Conservation (phyloP, 192 early-diverging fungal genomes). For the Coemansia sp. region DNA sequence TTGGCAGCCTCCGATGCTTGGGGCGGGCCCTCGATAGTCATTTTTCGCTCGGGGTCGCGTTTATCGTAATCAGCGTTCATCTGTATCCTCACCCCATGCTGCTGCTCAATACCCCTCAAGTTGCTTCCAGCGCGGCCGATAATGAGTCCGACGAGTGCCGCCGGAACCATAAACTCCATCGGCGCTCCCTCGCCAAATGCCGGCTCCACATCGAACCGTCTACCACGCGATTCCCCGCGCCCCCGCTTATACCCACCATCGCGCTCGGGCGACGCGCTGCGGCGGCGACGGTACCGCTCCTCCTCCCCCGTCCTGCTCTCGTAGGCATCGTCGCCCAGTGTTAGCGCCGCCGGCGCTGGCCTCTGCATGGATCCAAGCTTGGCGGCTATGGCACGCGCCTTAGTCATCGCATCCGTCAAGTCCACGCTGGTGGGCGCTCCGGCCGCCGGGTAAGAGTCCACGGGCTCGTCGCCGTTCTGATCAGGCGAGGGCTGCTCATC, state of each 20-base stretch:
- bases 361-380: constrained; percentile 54
- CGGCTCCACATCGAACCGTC: constrained; percentile 10
- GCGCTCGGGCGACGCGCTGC: constrained; percentile 38
- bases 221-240: not conserved
- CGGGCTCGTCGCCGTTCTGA: not conserved
- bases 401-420: constrained; percentile 66
- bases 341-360: constrained; percentile 16
- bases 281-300: constrained; percentile 11
- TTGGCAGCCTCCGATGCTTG: constrained; percentile 19
- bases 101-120: constrained; percentile 72
- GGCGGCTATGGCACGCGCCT: constrained; percentile 77
- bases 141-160: constrained; percentile 71
- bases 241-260: constrained; percentile 25
- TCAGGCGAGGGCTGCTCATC: not conserved
- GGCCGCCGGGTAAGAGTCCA: not conserved
- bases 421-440: constrained; percentile 33
- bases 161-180: constrained; percentile 59
- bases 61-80: constrained; percentile 54
- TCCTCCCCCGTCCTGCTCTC: not conserved
- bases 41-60: constrained; percentile 31
- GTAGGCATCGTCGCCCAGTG: not conserved
- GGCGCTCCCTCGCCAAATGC: not conserved
- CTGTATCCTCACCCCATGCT: constrained; percentile 71
- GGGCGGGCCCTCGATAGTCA: constrained; percentile 37
- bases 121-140: constrained; percentile 81